Percentiles rank a stretch among this genome's conserved stretches.
Conservation (phyloP, 148 eudicot genomes). For the Cornus suecica region DNA sequence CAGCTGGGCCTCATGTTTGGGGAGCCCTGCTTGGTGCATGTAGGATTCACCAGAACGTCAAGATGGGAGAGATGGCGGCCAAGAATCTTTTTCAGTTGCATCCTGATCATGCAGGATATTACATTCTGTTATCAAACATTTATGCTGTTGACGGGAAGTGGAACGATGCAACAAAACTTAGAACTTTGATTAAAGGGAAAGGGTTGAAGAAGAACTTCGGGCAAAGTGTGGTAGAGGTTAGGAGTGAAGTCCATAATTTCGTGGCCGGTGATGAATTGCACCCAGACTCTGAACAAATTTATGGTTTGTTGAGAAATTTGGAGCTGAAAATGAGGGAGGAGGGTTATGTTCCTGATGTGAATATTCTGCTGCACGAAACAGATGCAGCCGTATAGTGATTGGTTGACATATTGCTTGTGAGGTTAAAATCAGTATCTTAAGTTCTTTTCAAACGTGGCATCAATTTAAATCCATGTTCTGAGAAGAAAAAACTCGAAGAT, state of each 20-base stretch:
- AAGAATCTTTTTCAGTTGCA: constrained; percentile 18
- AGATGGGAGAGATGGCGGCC: constrained; percentile 30
- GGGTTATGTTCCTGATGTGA: constrained; percentile 1
- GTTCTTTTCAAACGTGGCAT: too few relatives aligned
- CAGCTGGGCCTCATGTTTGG: constrained; percentile 25
- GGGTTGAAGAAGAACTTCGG: constrained; percentile 26
- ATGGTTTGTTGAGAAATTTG: constrained; percentile 12
- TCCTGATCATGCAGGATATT: constrained; percentile 25
- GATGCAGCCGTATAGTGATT: background rate
- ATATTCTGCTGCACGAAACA: constrained; percentile 4
- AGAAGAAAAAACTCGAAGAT: too few relatives aligned
- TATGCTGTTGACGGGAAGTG: constrained; percentile 34
- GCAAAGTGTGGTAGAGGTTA: constrained; percentile 23
- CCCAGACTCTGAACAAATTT: constrained; percentile 14
- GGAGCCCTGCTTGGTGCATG: constrained; percentile 37
- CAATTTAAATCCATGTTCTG: too few relatives aligned
- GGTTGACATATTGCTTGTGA: background rate
- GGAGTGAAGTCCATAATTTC: constrained; percentile 21
- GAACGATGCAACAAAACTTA: constrained; percentile 23
- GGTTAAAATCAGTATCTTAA: too few relatives aligned
- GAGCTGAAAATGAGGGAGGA: constrained; percentile 21
- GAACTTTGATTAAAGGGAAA: constrained; percentile 17
- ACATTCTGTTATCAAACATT: constrained; percentile 28
- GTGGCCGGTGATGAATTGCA: constrained; percentile 22
- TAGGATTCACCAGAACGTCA: constrained; percentile 24